Percentiles rank a stretch among this genome's conserved stretches.
Evolutionary conservation across 257 asterid species (phyloP).

Genomic region (Haberlea rhodopensis): DNA sequence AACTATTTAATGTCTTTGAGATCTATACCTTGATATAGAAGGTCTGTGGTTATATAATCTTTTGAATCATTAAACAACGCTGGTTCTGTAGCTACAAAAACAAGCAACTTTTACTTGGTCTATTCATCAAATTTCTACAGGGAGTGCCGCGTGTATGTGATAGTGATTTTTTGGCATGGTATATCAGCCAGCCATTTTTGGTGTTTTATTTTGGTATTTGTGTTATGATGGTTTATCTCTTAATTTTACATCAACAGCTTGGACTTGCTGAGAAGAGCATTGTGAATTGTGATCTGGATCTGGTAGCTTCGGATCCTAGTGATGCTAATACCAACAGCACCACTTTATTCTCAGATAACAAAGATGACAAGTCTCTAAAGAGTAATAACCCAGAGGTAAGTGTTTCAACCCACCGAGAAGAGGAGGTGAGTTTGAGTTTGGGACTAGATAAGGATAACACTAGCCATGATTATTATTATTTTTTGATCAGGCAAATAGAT

Average conservation of each 20-base stretch:
- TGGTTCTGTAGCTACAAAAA: slow-evolving; percentile 18
- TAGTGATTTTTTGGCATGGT: background rate
- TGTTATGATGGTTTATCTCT: slow-evolving; percentile 21
- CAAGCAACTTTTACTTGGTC: slow-evolving; percentile 21
- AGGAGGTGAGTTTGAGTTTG: slow-evolving; percentile 29
- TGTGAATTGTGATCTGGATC: slow-evolving; percentile 76
- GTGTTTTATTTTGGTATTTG: slow-evolving; percentile 15
- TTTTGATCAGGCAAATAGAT: too few relatives aligned
- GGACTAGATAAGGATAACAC: slow-evolving; percentile 6
- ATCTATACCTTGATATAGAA: background rate
- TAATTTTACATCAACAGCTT: slow-evolving; percentile 60
- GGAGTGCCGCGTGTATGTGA: slow-evolving; percentile 17
- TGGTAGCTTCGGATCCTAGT: slow-evolving; percentile 81
- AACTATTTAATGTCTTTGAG: background rate
- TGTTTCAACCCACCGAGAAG: slow-evolving; percentile 57
- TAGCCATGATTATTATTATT: too few relatives aligned
- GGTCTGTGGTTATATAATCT: background rate
- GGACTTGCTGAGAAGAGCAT: slow-evolving; percentile 97
- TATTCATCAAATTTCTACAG: slow-evolving; percentile 15
- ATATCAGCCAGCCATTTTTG: slow-evolving; percentile 13
- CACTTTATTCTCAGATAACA: slow-evolving; percentile 90
- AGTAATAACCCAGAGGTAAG: slow-evolving; percentile 60
- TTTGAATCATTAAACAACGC: background rate
- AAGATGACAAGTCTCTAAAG: too few relatives aligned
- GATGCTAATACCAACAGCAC: slow-evolving; percentile 97